Conservation (phyloP, 306 rosid species). For the Gillenia trifoliata region DNA sequence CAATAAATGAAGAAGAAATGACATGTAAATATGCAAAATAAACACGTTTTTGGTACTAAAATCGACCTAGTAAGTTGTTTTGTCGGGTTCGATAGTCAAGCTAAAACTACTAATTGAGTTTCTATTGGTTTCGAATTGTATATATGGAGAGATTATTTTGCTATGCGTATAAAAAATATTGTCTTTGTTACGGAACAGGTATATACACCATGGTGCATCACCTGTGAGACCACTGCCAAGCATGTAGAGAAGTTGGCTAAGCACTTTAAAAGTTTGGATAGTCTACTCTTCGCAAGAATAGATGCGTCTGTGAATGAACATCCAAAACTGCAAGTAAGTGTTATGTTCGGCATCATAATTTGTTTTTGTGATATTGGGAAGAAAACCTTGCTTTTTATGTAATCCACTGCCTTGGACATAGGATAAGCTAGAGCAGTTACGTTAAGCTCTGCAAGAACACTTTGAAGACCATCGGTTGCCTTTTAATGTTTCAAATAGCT, state of each 20-base stretch:
- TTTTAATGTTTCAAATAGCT: not conserved
- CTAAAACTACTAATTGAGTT: too few relatives aligned
- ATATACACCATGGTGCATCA: conserved; percentile 84
- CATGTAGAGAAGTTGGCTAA: conserved; percentile 84
- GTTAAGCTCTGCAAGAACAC: not conserved
- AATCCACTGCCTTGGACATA: not conserved
- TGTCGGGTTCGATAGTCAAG: too few relatives aligned
- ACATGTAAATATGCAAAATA: too few relatives aligned
- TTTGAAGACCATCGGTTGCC: not conserved
- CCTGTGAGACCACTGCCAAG: conserved; percentile 73
- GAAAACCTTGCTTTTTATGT: not conserved
- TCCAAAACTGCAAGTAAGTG: conserved; percentile 72
- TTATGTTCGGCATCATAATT: not conserved
- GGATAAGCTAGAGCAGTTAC: not conserved
- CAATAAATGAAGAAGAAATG: too few relatives aligned
- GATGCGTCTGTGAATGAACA: conserved; percentile 86
- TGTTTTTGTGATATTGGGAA: not conserved
- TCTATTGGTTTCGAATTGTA: not conserved
- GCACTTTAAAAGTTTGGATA: conserved; percentile 72
- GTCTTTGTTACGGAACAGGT: conserved; percentile 49
- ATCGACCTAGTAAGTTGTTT: too few relatives aligned
- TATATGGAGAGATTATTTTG: not conserved
- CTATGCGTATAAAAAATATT: not conserved
- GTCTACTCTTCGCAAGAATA: conserved; percentile 58
- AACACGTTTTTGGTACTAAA: too few relatives aligned